Evolutionary conservation across 192 early-diverging fungal species (phyloP).

Genomic region (Geranomyces variabilis): DNA sequence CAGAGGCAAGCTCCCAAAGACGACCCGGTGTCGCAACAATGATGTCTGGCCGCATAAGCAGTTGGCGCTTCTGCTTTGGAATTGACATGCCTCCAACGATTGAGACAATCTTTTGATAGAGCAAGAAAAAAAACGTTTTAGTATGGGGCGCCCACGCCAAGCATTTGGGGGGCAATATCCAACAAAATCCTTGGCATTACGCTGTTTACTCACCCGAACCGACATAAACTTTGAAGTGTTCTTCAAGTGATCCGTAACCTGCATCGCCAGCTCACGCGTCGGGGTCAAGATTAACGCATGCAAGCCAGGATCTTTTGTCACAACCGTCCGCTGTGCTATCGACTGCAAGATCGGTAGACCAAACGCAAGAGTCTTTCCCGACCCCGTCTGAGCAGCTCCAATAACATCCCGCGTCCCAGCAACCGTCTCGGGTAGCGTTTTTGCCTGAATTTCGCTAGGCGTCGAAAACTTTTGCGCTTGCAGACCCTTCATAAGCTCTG

Average conservation of each 20-base stretch:
- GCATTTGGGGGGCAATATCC: no score
- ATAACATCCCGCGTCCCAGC: slow-evolving; percentile 76
- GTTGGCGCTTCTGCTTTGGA: slow-evolving; percentile 83
- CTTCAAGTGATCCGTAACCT: slow-evolving; percentile 84
- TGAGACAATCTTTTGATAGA: slow-evolving; percentile 58
- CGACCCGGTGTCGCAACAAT: slow-evolving; percentile 96
- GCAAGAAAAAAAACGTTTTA: no score
- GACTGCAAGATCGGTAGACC: slow-evolving; percentile 89
- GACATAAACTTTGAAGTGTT: slow-evolving; percentile 35
- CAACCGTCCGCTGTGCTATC: slow-evolving; percentile 52
- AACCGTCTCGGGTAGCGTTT: slow-evolving; percentile 73
- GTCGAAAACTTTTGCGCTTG: slow-evolving; percentile 68
- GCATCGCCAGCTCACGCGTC: slow-evolving; percentile 94
- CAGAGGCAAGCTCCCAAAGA: slow-evolving; percentile 60
- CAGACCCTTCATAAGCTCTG: slow-evolving; percentile 67
- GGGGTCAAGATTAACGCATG: slow-evolving; percentile 84
- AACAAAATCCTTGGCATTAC: no score
- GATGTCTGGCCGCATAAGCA: slow-evolving; percentile 74
- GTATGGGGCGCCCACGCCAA: no score
- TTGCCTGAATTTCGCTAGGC: slow-evolving; percentile 89
- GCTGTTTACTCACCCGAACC: not conserved
- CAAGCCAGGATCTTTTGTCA: slow-evolving; percentile 40
- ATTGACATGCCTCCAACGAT: slow-evolving; percentile 95
- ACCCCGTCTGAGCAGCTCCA: slow-evolving; percentile 93
- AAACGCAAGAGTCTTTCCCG: slow-evolving; percentile 95